phyloP scores from a whole-genome alignment of 2,329 filamentous ascomycete species.

The Didymella exigua region DNA sequence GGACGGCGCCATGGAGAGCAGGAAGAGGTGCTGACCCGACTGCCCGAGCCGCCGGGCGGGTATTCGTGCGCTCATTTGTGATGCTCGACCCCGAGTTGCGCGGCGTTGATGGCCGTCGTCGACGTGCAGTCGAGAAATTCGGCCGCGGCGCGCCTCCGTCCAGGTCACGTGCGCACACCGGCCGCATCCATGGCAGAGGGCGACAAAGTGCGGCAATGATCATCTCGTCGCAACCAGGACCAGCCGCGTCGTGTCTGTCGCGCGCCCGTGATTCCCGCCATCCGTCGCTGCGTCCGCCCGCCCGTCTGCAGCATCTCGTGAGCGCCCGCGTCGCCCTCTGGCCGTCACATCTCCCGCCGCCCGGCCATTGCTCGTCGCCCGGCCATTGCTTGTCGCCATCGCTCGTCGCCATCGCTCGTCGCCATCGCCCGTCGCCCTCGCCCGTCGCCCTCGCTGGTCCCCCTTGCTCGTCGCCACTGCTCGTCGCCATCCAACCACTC shows the following conservation, averaged over 20 bases:
- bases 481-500: conserved; percentile 10
- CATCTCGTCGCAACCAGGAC: conserved; percentile 5
- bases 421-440: no score
- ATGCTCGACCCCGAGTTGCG: conserved; percentile 34
- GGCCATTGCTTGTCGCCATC: no score
- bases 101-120: conserved; percentile 23
- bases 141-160: conserved; percentile 14
- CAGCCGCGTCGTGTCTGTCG: conserved; percentile 1
- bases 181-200: conserved; percentile 1
- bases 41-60: conserved; percentile 66
- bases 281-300: neutral
- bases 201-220: conserved; percentile 9
- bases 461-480: no score
- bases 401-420: no score
- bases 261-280: conserved; percentile 2
- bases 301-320: neutral
- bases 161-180: neutral
- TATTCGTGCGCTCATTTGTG: conserved; percentile 70
- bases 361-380: conserved; percentile 14
- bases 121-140: conserved; percentile 22
- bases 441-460: no score
- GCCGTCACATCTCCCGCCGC: conserved; percentile 9
- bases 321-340: neutral
- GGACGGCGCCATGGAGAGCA: neutral
- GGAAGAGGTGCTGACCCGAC: conserved; percentile 58